Base-by-base conservation (phyloP, 805 yeast species). In the Kurtzmaniella cleridarum region DNA sequence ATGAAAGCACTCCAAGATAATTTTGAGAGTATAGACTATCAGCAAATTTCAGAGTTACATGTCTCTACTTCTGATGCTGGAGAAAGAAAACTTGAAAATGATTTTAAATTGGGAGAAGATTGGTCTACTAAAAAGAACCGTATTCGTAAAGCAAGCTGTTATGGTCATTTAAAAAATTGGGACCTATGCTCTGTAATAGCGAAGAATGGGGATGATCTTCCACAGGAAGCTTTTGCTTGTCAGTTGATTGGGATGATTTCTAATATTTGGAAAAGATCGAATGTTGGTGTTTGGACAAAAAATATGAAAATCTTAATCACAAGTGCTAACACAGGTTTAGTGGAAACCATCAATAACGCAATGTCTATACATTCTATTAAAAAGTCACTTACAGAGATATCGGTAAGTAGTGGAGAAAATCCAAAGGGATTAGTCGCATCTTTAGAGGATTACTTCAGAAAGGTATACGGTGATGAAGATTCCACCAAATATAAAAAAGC, bases 181-280 rank as follows among this genome's bases (percentile, higher is more conserved):
- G 97, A 93, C 45, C 60, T 93, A 30, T 88, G 91, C 48, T 90
- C 97, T 1, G 96, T 91, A 2, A 93, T 93, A 55, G 96, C 95
- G 10, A 93, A 93, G 55, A 91, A 95, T 24, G 98, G 98, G 27
- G 91, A 85, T 53, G 98, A 93, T 62, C 60, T 93, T 37, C 84
- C 96, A 17, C 98, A 93, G 57, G 98, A 93, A 59, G 96, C 98
- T 0, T 89, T 93, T 69, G 98, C 98, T 0, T 89, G 96, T 46
- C 98, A 93, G 58, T 59, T 93, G 32, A 91, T 93, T 37, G 83
- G 84, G 44, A 83, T 95, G 17, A 86, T 91, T 64, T 80, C 95
- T 1, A 78, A 78, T 36, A 79, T 88, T 32, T 93, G 98, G 98
- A 75, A 76, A 35, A 74, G 69, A 24, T 76, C 77, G 17, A 70